Evolutionary conservation across 257 asterid species (phyloP).

Genomic region (Plantago elongata): DNA sequence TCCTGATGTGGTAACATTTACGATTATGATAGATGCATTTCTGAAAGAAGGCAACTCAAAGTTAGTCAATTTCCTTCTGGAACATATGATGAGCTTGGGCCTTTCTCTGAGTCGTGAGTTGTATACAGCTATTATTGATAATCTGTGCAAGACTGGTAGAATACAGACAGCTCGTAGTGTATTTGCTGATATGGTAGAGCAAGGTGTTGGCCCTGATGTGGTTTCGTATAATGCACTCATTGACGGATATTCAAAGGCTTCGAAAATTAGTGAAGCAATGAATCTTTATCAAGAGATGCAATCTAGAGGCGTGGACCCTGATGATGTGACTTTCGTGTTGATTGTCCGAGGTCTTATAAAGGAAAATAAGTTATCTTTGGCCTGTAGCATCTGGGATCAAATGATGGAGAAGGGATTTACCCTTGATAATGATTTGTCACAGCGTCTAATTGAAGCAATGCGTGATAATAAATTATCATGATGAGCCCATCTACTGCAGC

Average conservation of each 20-base stretch:
- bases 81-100: slow-evolving; percentile 57
- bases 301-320: slow-evolving; percentile 55
- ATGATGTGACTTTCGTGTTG: slow-evolving; percentile 72
- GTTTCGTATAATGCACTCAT: slow-evolving; percentile 77
- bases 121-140: slow-evolving; percentile 65
- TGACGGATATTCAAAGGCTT: slow-evolving; percentile 64
- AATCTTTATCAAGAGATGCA: slow-evolving; percentile 65
- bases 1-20: slow-evolving; percentile 80
- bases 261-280: slow-evolving; percentile 66
- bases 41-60: slow-evolving; percentile 62
- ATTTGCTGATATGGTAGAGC: slow-evolving; percentile 62
- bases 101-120: slow-evolving; percentile 58
- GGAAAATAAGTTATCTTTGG: slow-evolving; percentile 59
- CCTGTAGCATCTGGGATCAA: slow-evolving; percentile 83
- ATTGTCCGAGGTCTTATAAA: slow-evolving; percentile 70
- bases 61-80: slow-evolving; percentile 57
- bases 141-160: slow-evolving; percentile 61
- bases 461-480: slow-evolving; percentile 35
- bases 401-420: slow-evolving; percentile 96
- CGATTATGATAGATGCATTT: slow-evolving; percentile 65
- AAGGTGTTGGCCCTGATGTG: slow-evolving; percentile 64
- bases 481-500: slow-evolving; percentile 6
- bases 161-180: slow-evolving; percentile 49
- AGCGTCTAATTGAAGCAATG: slow-evolving; percentile 56
- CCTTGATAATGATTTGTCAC: slow-evolving; percentile 73